Percentiles rank a stretch among this genome's conserved stretches.
Conservation (phyloP, 2,329 filamentous ascomycete genomes). For the Beauveria rudraprayagi region DNA sequence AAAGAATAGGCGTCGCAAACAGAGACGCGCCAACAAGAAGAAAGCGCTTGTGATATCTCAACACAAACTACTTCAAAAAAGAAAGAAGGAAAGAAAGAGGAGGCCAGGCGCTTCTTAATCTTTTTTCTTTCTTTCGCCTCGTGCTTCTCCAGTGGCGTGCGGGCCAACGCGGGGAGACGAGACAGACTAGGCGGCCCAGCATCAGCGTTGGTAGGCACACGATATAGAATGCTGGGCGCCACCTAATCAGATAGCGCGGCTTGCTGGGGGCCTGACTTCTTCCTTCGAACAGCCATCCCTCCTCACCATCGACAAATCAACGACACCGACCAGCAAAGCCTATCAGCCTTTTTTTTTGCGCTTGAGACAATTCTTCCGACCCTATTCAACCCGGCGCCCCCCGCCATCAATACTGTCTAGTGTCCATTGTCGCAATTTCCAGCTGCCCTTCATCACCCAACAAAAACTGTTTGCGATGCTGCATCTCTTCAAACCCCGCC, state of each 20-base stretch:
- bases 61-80: too few species aligned
- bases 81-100: neutral
- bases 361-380: too few species aligned
- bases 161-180: constrained; percentile 3
- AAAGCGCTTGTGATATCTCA: too few species aligned
- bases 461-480: too few species aligned
- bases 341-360: too few species aligned
- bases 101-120: neutral
- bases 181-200: neutral
- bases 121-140: neutral
- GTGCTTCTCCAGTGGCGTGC: neutral
- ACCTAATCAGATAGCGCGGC: neutral
- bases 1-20: neutral
- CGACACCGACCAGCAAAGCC: neutral
- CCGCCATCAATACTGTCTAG: too few species aligned
- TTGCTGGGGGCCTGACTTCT: neutral
- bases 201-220: constrained; percentile 3
- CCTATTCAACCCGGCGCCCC: too few species aligned
- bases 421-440: too few species aligned
- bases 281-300: neutral
- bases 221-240: neutral
- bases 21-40: neutral
- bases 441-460: too few species aligned
- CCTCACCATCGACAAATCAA: neutral
- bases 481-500: too few species aligned